Evolutionary conservation across 495 filamentous ascomycete species (phyloP).

Genomic region (Talaromyces nanjingensis): DNA sequence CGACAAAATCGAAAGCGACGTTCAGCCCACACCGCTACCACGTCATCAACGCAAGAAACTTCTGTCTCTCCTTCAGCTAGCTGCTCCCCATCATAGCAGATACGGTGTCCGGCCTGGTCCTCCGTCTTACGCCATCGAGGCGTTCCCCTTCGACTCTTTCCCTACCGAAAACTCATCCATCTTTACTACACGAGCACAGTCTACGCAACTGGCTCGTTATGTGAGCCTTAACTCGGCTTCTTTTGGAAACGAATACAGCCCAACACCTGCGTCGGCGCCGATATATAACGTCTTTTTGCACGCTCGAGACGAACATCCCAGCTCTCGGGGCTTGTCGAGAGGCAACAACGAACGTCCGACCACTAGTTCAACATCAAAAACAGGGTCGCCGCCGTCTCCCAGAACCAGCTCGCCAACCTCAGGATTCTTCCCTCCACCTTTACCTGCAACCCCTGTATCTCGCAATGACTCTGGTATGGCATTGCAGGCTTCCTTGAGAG

Average conservation of each 20-base stretch:
- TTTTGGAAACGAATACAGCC: slow-evolving; percentile 58
- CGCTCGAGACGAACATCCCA: slow-evolving; percentile 54
- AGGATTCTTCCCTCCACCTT: slow-evolving; percentile 59
- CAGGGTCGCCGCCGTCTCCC: slow-evolving; percentile 73
- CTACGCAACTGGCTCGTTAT: slow-evolving; percentile 72
- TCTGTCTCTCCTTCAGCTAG: slow-evolving; percentile 75
- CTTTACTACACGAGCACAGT: slow-evolving; percentile 61
- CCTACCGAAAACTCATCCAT: slow-evolving; percentile 77
- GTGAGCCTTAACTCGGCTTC: slow-evolving; percentile 81
- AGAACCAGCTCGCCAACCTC: slow-evolving; percentile 70
- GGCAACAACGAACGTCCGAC: slow-evolving; percentile 63
- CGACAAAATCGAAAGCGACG: slow-evolving; percentile 77
- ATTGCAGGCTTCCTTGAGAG: slow-evolving; percentile 73
- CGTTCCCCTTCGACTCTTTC: slow-evolving; percentile 83
- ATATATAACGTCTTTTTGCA: slow-evolving; percentile 91
- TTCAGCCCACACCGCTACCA: slow-evolving; percentile 66
- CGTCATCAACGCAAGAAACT: slow-evolving; percentile 88
- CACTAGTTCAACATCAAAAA: slow-evolving; percentile 69
- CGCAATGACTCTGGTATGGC: slow-evolving; percentile 86
- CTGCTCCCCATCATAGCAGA: slow-evolving; percentile 82
- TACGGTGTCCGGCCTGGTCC: slow-evolving; percentile 82
- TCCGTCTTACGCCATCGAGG: slow-evolving; percentile 88
- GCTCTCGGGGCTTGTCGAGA: slow-evolving; percentile 39
- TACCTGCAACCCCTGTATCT: slow-evolving; percentile 69
- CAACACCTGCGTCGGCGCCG: slow-evolving; percentile 44